These are phyloP conservation scores for Fusarium newnesense DNA, from an alignment of 2,329 filamentous ascomycete species.

Conservation along the genomic window DNA sequence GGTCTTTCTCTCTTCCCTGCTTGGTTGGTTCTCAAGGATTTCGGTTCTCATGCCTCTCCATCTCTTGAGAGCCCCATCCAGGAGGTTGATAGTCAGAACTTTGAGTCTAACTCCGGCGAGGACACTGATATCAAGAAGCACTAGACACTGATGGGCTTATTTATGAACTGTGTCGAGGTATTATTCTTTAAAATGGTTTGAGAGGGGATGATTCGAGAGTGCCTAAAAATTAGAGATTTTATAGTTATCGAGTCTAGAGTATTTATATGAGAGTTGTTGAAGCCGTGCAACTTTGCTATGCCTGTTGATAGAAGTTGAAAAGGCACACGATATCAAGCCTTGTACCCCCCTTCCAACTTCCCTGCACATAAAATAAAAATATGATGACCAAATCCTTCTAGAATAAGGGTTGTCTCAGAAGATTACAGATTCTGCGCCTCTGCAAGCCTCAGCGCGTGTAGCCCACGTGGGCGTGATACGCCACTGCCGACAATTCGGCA, in stretches of 20 bases:
- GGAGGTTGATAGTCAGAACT: slow-evolving; percentile 21
- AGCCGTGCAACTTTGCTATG: background rate
- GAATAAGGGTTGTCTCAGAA: background rate
- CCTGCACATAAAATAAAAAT: background rate
- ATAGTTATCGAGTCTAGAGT: background rate
- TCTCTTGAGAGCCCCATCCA: slow-evolving; percentile 9
- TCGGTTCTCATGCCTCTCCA: slow-evolving; percentile 22
- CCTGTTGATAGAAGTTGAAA: background rate
- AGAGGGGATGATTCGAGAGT: rapidly evolving
- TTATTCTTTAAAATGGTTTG: background rate
- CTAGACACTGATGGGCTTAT: background rate
- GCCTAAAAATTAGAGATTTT: no score
- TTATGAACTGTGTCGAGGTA: background rate
- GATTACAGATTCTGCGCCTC: background rate
- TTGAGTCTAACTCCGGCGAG: slow-evolving; percentile 34
- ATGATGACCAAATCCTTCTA: background rate
- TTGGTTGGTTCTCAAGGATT: slow-evolving; percentile 71
- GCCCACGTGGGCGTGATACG: background rate
- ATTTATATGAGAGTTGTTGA: background rate
- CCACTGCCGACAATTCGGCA: background rate
- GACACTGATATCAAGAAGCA: slow-evolving; percentile 32
- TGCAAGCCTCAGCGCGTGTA: no score
- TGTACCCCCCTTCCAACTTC: no score
- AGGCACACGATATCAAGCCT: background rate
- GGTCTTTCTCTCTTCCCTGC: slow-evolving; percentile 70